Evolutionary conservation across 768 basidiomycete genomes (phyloP), one percentile per base, ranked within the genome.

Genomic region (Tulasnella sp.): DNA sequence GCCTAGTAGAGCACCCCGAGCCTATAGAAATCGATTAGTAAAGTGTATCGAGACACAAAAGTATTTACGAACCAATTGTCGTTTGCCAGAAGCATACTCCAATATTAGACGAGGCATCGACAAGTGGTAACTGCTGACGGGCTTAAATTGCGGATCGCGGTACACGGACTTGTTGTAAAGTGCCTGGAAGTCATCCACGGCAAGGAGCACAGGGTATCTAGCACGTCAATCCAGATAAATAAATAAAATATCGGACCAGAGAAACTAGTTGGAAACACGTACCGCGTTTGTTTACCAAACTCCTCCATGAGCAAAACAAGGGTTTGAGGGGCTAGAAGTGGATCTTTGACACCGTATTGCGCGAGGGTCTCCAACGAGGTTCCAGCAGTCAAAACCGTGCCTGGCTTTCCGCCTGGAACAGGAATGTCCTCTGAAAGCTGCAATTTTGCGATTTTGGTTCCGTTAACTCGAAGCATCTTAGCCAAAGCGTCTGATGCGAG

Each of bases 161-260:
- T 96, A 96, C 37, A 85, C 82, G 0, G 92, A 89, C 67, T 84
- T 85, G 70, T 86, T 86, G 81, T 93, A 95, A 35, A 98, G 83
- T 0, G 93, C 88, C 83, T 97, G 96, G 83, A 94, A 90, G 81
- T 97, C 95, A 80, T 98, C 96, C 0, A 96, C 86, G 0, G 95
- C 95, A 40, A 96, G 85, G 7, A 98, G 83, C 2, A 97, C 92
- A 0, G 94, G 94, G 81, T 87, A 85, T 67, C 94, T 95, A 78
- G 75, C 29, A 73, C 35, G 61, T 57, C n/a, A 16, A 55, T 26
- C 23, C 20, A 26, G 55, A 29, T 40, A 69, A 48, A 35, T 35
- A 55, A 46, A 51, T 40, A 70, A n/a, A n/a, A 35, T 51, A 40
- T 35, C 13, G 0, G 29, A 75, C 40, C 51, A 55, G 13, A 35